These are phyloP conservation scores for Acanthamoeba rhysodes DNA, from an alignment of 208 protist genomes.

Conservation along the genomic window DNA sequence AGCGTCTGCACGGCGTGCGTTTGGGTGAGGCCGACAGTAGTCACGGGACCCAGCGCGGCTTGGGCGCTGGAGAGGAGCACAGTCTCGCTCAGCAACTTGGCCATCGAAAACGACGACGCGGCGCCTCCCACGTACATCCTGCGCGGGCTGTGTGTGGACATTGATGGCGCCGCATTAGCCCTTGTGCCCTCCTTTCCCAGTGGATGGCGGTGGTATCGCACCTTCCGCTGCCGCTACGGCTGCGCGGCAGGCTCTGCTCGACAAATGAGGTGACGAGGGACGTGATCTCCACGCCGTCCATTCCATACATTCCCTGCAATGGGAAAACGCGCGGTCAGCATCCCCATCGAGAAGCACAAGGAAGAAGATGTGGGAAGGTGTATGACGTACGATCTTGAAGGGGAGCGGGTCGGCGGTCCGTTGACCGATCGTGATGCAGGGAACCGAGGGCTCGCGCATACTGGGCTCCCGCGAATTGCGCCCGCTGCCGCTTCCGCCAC, in stretches of 20 bases:
- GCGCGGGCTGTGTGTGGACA: background rate
- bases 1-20: conserved; percentile 31
- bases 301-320: conserved; percentile 45
- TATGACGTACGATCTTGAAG: conserved; percentile 35
- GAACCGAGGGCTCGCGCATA: background rate
- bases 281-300: conserved; percentile 29
- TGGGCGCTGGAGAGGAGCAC: background rate
- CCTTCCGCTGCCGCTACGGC: conserved; percentile 57
- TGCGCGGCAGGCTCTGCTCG: conserved; percentile 28
- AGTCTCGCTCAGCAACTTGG: background rate
- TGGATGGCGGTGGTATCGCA: background rate
- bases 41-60: background rate
- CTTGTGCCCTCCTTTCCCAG: too few relatives aligned
- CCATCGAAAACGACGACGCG: background rate
- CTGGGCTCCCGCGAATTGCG: background rate
- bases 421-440: conserved; percentile 39
- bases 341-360: too few relatives aligned
- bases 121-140: background rate
- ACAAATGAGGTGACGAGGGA: conserved; percentile 6
- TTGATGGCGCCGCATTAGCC: too few relatives aligned
- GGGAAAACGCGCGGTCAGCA: background rate
- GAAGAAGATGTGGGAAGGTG: too few relatives aligned
- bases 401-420: conserved; percentile 13
- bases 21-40: background rate
- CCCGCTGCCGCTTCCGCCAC: background rate